Percentiles rank a stretch among this genome's conserved stretches.
Conservation (phyloP, 1,284 basidiomycete genomes). For the Abortiporus biennis region DNA sequence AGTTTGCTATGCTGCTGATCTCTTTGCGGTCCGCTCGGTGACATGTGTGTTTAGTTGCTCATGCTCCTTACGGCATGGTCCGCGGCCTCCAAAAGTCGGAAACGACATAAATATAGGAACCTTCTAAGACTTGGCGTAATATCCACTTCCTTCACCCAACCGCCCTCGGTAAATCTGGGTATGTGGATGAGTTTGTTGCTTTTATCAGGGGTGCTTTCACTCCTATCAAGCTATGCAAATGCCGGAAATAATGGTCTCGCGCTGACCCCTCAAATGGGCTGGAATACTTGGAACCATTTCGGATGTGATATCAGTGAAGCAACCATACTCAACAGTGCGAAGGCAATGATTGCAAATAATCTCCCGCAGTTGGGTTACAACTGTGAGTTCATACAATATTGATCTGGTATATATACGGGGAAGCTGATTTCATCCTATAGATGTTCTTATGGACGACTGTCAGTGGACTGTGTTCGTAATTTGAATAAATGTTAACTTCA, state of each 20-base stretch:
- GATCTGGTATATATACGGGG: background rate
- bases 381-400: conserved; percentile 24
- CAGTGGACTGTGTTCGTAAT: conserved; percentile 8
- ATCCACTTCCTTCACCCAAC: too few relatives aligned
- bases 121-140: too few relatives aligned
- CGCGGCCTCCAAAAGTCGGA: too few relatives aligned
- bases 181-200: too few relatives aligned
- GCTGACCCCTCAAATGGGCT: conserved; percentile 33
- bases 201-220: too few relatives aligned
- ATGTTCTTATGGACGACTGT: conserved; percentile 31
- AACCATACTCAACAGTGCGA: conserved; percentile 26
- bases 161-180: too few relatives aligned
- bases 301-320: conserved; percentile 29
- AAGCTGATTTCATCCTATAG: conserved; percentile 13
- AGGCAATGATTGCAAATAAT: conserved; percentile 23
- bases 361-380: conserved; percentile 25
- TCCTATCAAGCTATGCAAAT: too few relatives aligned
- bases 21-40: too few relatives aligned
- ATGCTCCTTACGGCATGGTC: too few relatives aligned
- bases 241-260: conserved; percentile 33
- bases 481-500: background rate
- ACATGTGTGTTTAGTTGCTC: too few relatives aligned
- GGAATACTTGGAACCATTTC: conserved; percentile 34
- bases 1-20: too few relatives aligned
- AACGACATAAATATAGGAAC: too few relatives aligned